These are phyloP conservation scores for Ephemerocybe angulata DNA, from an alignment of 768 basidiomycete species.

Conservation along the genomic window DNA sequence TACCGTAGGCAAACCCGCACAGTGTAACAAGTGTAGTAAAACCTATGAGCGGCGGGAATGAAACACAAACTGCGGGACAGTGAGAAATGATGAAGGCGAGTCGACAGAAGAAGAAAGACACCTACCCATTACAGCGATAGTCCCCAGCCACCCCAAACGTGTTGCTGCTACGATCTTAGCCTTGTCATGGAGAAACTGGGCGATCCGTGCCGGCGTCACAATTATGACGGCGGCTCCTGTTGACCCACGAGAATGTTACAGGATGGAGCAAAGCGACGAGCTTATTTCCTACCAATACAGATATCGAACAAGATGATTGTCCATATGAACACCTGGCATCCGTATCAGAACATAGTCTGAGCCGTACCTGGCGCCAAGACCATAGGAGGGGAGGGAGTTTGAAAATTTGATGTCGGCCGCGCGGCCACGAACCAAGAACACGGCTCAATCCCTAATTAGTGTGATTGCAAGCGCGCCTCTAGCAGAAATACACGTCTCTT, in stretches of 20 bases:
- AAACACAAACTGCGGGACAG: constrained; percentile 37
- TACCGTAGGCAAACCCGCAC: constrained; percentile 81
- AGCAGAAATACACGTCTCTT: no score
- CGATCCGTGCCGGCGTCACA: constrained; percentile 61
- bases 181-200: constrained; percentile 67
- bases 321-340: constrained; percentile 63
- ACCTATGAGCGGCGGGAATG: constrained; percentile 62
- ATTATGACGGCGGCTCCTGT: constrained; percentile 41
- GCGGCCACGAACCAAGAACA: no score
- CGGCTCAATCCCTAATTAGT: no score
- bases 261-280: background rate
- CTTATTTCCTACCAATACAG: constrained; percentile 29
- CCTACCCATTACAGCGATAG: constrained; percentile 49
- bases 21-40: constrained; percentile 65
- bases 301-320: constrained; percentile 56
- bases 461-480: no score
- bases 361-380: no score
- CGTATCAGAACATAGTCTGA: no score
- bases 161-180: constrained; percentile 58
- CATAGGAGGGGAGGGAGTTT: no score
- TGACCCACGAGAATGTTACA: constrained; percentile 1
- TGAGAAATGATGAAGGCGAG: constrained; percentile 4
- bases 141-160: constrained; percentile 59
- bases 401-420: no score
- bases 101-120: background rate